Evolutionary conservation across 192 early-diverging fungal genomes (phyloP).

Genomic region (Backusella sp.): DNA sequence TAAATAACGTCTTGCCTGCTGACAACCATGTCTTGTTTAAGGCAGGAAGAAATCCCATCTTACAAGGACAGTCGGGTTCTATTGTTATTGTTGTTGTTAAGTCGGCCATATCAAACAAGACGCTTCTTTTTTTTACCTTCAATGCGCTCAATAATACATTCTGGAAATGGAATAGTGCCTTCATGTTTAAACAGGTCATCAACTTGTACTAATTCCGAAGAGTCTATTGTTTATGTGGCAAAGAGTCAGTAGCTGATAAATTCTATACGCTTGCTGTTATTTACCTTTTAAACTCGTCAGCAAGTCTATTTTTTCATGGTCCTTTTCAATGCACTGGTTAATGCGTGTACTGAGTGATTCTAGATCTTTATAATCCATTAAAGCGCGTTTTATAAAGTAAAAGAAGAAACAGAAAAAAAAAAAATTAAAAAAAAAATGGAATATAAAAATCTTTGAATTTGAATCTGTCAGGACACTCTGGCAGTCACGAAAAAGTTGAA

Average conservation of each 20-base stretch:
- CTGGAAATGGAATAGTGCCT: neutral
- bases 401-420: neutral
- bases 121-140: neutral
- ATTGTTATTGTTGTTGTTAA: no score
- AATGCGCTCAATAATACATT: neutral
- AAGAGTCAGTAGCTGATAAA: neutral
- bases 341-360: neutral
- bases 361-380: neutral
- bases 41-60: slow-evolving; percentile 8
- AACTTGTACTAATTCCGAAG: neutral
- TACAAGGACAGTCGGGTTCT: slow-evolving; percentile 8
- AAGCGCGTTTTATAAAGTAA: neutral
- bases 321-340: neutral
- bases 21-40: neutral
- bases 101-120: neutral
- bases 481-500: neutral
- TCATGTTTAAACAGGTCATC: neutral
- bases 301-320: neutral
- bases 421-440: neutral
- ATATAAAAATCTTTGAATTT: neutral
- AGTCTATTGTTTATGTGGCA: neutral
- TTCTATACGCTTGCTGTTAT: neutral
- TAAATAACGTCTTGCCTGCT: neutral
- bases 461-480: neutral
- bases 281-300: neutral